Conservation (phyloP, 495 filamentous ascomycete species). For the Daldinia bambusicola region DNA sequence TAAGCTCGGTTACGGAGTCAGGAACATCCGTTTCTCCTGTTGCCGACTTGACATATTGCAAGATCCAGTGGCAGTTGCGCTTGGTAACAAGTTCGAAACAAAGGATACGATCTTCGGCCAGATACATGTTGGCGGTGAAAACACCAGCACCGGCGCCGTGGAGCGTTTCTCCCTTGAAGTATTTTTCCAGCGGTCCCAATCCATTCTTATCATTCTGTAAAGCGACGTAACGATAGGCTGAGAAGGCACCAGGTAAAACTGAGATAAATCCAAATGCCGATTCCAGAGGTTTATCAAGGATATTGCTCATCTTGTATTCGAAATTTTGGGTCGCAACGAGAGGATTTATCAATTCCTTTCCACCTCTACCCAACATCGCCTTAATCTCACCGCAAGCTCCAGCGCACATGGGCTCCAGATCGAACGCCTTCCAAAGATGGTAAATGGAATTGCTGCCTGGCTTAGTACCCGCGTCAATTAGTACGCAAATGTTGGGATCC, state of each 20-base stretch:
- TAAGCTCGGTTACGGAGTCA: constrained; percentile 91
- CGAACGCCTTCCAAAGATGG: constrained; percentile 98
- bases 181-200: constrained; percentile 92
- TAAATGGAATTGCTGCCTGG: constrained; percentile 95
- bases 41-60: constrained; percentile 97
- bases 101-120: constrained; percentile 98
- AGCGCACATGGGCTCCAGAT: constrained; percentile 95
- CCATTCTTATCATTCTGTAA: constrained; percentile 96
- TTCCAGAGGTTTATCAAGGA: constrained; percentile 97
- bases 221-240: constrained; percentile 93
- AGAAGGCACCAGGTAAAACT: constrained; percentile 97
- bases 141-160: constrained; percentile 94
- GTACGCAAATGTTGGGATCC: constrained; percentile 94
- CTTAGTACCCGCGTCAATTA: constrained; percentile 95
- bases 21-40: constrained; percentile 99
- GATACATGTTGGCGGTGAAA: constrained; percentile 99
- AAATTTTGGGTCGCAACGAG: constrained; percentile 98
- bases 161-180: constrained; percentile 97
- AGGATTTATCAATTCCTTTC: constrained; percentile 91
- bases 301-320: constrained; percentile 99
- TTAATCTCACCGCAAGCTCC: constrained; percentile 99
- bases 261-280: constrained; percentile 98
- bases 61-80: constrained; percentile 94
- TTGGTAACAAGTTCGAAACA: constrained; percentile 99
- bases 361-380: constrained; percentile 90